Base-by-base conservation (phyloP, 1,284 basidiomycete species). In the Malassezia brasiliensis region DNA sequence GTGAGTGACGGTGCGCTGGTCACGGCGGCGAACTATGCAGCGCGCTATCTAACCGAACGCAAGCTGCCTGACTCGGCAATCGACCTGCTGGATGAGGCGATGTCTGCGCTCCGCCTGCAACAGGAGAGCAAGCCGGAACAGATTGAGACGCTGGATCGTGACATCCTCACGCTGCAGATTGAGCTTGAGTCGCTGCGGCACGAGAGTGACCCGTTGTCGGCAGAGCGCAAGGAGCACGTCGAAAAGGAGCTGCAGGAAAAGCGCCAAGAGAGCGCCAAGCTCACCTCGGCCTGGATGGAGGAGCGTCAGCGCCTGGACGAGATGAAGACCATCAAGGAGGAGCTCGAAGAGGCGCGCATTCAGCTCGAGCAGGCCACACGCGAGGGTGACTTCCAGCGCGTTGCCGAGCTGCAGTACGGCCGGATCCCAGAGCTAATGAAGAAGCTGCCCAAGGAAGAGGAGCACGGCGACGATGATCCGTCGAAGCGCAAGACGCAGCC, bases 1-100 rank as follows among this genome's bases (percentile, higher is more conserved):
- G 93, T 96, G 65, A 81, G 85, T 63, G 93, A 96, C 69, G 82
- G 84, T 8, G 85, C 91, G 0, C 79, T 96, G 51, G 90, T 96
- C 61, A 80, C 85, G 25, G 90, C 91, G 4, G 90, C 90, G 0
- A 86, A 85, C 22, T 81, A 96, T 54, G 90, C 93, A 5, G 86
- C 89, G 75, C 88, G 93, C 41, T 96, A 96, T 70, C 79, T 96
- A 47, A 75, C 75, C 12, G 50, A 72, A 76, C 60, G 59, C 22
- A 56, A 53, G 30, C 50, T 63, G 12, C 72, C 71, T 2, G 71
- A 74, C 45, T 54, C 59, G 3, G 70, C 71, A 11, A 65, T 68
- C 47, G 66, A 68, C 37, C 50, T 69, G 5, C 60, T 69, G 25
- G 66, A 69, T 52, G 68, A 71, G 44, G 64, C 65, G n/a, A 61